Evolutionary conservation across 2,329 filamentous ascomycete genomes (phyloP).

Genomic region (Claviceps maximensis): DNA sequence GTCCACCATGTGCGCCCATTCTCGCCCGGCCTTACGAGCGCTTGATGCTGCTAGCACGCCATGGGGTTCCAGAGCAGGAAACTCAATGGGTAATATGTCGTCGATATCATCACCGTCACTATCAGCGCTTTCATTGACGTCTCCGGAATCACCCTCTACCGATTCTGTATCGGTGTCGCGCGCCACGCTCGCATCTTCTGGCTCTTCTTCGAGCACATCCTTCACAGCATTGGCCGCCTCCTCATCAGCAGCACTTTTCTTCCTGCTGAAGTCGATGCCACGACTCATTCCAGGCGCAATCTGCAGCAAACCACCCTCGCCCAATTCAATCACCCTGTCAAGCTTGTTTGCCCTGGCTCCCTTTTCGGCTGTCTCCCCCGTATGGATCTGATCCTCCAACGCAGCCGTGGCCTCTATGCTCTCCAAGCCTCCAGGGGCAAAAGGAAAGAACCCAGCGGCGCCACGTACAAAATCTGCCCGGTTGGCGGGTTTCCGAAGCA

Average conservation of each 20-base stretch:
- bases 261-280: constrained; percentile 58
- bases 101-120: constrained; percentile 60
- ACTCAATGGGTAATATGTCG: constrained; percentile 78
- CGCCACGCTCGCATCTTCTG: constrained; percentile 24
- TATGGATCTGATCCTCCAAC: constrained; percentile 61
- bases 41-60: constrained; percentile 60
- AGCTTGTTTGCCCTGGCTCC: constrained; percentile 43
- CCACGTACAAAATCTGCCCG: constrained; percentile 86
- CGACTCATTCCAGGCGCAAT: constrained; percentile 69
- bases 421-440: constrained; percentile 81
- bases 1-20: constrained; percentile 99
- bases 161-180: constrained; percentile 18
- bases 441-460: constrained; percentile 86
- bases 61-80: constrained; percentile 77
- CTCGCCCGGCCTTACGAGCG: constrained; percentile 60
- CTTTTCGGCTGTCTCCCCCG: constrained; percentile 30
- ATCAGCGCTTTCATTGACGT: constrained; percentile 23
- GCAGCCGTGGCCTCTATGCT: constrained; percentile 75
- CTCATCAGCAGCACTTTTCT: constrained; percentile 40
- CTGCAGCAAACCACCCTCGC: constrained; percentile 67
- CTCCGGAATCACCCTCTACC: constrained; percentile 12
- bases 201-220: constrained; percentile 41
- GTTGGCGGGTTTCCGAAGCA: constrained; percentile 72
- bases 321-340: constrained; percentile 77
- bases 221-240: constrained; percentile 59